A percentile compares a stretch with the other conserved stretches of the same genome.
phyloP scores from a whole-genome alignment of 495 filamentous ascomycete genomes.

The Tuber borchii region DNA sequence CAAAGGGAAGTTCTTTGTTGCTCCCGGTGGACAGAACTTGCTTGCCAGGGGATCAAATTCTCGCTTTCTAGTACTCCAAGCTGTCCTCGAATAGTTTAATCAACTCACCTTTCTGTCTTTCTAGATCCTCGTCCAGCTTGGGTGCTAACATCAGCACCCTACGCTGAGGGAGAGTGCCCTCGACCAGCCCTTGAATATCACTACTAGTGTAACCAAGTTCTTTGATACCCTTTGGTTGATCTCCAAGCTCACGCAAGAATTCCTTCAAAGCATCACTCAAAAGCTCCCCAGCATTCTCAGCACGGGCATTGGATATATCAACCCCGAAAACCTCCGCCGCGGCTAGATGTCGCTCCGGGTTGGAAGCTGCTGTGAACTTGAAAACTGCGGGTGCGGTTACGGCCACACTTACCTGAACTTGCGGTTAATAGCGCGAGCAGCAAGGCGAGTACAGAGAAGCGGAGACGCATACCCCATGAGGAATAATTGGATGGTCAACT shows the following conservation, averaged over 20 bases:
- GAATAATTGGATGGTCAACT: constrained; percentile 69
- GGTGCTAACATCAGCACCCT: constrained; percentile 90
- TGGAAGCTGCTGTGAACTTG: constrained; percentile 79
- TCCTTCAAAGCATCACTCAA: constrained; percentile 69
- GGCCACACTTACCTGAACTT: constrained; percentile 65
- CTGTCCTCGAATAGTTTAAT: constrained; percentile 59
- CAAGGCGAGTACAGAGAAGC: not conserved
- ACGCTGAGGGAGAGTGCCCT: constrained; percentile 87
- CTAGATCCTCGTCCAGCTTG: constrained; percentile 59
- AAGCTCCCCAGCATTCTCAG: constrained; percentile 79
- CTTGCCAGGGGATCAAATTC: not conserved
- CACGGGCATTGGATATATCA: constrained; percentile 76
- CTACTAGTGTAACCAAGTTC: constrained; percentile 66
- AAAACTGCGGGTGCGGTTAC: constrained; percentile 94
- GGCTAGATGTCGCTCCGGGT: constrained; percentile 81
- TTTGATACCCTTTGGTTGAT: constrained; percentile 81
- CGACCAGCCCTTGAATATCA: constrained; percentile 75
- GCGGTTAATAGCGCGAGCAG: not conserved
- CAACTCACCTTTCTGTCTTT: constrained; percentile 62
- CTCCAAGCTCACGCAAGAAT: constrained; percentile 76
- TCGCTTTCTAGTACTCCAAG: constrained; percentile 51
- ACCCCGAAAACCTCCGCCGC: constrained; percentile 89
- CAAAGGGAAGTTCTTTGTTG: not conserved
- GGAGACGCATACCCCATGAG: constrained; percentile 58
- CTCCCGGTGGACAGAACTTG: not conserved